Evolutionary conservation across 129 eudicot genomes (phyloP).

Genomic region (Mikania micrantha): DNA sequence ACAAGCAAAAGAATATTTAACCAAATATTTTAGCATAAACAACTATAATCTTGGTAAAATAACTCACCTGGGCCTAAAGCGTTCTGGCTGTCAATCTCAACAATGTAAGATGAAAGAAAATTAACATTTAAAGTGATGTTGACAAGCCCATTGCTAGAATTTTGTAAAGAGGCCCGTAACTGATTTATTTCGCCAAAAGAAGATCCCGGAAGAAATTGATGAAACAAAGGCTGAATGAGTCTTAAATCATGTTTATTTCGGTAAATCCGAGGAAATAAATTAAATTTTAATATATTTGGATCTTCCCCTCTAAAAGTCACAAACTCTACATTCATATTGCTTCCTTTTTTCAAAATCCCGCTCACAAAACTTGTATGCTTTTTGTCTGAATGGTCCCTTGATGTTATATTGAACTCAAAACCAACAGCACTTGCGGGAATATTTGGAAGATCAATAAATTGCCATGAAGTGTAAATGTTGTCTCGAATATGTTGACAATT

Average conservation of each 20-base stretch:
- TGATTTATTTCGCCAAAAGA: constrained; percentile 47
- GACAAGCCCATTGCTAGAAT: constrained; percentile 55
- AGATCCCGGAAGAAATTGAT: constrained; percentile 85
- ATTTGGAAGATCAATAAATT: constrained; percentile 81
- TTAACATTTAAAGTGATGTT: constrained; percentile 63
- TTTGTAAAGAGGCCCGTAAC: constrained; percentile 57
- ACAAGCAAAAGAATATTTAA: not conserved
- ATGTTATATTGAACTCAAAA: constrained; percentile 77
- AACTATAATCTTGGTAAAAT: constrained; percentile 2
- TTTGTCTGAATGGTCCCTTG: constrained; percentile 42
- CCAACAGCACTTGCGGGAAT: constrained; percentile 79
- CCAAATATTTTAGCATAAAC: not conserved
- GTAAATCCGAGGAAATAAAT: constrained; percentile 70
- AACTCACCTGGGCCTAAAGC: constrained; percentile 75
- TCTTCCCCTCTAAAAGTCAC: constrained; percentile 69
- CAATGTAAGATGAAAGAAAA: constrained; percentile 67
- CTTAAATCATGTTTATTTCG: constrained; percentile 54
- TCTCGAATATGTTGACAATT: constrained; percentile 58
- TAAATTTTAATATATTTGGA: constrained; percentile 69
- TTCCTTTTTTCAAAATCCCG: constrained; percentile 64
- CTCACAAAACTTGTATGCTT: constrained; percentile 69
- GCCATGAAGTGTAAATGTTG: constrained; percentile 60
- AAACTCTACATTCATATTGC: constrained; percentile 34
- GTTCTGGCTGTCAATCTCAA: constrained; percentile 71
- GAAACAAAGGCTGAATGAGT: constrained; percentile 89